These are phyloP conservation scores for Candida oleophila DNA, from an alignment of 805 yeast species.

Conservation along the genomic window DNA sequence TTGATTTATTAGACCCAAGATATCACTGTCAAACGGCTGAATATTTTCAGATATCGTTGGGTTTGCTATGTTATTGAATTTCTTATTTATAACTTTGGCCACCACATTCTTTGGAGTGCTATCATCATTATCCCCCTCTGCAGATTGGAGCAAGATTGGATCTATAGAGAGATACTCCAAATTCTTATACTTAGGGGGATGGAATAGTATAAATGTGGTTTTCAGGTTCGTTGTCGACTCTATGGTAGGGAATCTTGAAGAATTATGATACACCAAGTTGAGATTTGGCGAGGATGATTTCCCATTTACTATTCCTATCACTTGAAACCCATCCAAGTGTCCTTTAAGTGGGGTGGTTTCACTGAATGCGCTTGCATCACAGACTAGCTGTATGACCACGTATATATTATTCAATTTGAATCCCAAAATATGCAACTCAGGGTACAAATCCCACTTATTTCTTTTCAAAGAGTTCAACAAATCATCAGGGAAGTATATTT, in stretches of 20 bases:
- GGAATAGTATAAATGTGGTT: conserved; percentile 40
- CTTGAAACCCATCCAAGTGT: conserved; percentile 11
- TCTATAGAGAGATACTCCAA: conserved; percentile 75
- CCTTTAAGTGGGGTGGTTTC: background rate
- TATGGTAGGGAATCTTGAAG: conserved; percentile 14
- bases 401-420: conserved; percentile 20
- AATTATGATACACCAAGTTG: background rate
- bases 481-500: conserved; percentile 37
- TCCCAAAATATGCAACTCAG: conserved; percentile 17
- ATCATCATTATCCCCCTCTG: conserved; percentile 17
- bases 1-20: conserved; percentile 34
- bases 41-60: background rate
- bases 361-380: background rate
- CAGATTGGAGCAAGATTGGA: conserved; percentile 68
- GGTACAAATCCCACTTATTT: too few relatives aligned
- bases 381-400: conserved; percentile 18
- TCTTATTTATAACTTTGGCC: conserved; percentile 4
- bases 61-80: conserved; percentile 11
- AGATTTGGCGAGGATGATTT: conserved; percentile 5
- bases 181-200: conserved; percentile 66
- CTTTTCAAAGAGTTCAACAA: conserved; percentile 14
- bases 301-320: conserved; percentile 17
- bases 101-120: conserved; percentile 1
- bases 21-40: conserved; percentile 21
- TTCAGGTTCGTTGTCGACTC: background rate